These are phyloP conservation scores for Hydrangea macrophylla DNA, from an alignment of 148 eudicot species.

Conservation along the genomic window DNA sequence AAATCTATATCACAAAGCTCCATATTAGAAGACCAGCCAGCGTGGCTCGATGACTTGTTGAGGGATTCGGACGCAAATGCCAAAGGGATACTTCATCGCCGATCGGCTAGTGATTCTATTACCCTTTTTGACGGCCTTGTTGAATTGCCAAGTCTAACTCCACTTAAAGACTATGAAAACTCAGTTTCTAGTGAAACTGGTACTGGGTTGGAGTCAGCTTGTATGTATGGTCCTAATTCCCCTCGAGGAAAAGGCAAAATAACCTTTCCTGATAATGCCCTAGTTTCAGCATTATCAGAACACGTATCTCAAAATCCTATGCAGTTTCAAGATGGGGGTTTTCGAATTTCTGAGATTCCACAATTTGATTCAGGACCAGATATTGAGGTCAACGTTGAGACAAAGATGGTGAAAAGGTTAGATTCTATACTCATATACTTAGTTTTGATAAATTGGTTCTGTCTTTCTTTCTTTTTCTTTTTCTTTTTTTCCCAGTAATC, in stretches of 20 bases:
- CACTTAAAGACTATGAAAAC: slow-evolving; percentile 21
- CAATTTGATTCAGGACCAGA: slow-evolving; percentile 25
- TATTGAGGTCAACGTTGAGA: slow-evolving; percentile 32
- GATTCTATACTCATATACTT: not conserved
- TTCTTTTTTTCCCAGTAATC: not conserved
- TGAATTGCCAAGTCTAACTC: slow-evolving; percentile 15
- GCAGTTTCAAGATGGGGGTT: slow-evolving; percentile 27
- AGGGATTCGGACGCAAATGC: slow-evolving; percentile 41
- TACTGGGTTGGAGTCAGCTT: slow-evolving; percentile 35
- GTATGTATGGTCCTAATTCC: slow-evolving; percentile 70
- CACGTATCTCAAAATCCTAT: slow-evolving; percentile 32
- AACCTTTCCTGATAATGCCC: slow-evolving; percentile 35
- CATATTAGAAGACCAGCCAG: slow-evolving; percentile 47
- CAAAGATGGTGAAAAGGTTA: slow-evolving; percentile 45
- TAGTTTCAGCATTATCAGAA: slow-evolving; percentile 54
- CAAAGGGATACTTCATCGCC: slow-evolving; percentile 27
- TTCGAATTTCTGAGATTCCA: slow-evolving; percentile 26
- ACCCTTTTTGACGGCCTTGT: slow-evolving; percentile 38
- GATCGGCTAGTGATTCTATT: slow-evolving; percentile 57
- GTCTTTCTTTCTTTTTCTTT: no score
- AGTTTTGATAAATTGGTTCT: not conserved
- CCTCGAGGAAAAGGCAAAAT: slow-evolving; percentile 47
- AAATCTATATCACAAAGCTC: slow-evolving; percentile 52
- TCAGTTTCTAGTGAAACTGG: slow-evolving; percentile 30
- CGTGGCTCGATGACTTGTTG: slow-evolving; percentile 64